Base-by-base conservation (phyloP, 495 filamentous ascomycete species). In the Usnea hakonensis region DNA sequence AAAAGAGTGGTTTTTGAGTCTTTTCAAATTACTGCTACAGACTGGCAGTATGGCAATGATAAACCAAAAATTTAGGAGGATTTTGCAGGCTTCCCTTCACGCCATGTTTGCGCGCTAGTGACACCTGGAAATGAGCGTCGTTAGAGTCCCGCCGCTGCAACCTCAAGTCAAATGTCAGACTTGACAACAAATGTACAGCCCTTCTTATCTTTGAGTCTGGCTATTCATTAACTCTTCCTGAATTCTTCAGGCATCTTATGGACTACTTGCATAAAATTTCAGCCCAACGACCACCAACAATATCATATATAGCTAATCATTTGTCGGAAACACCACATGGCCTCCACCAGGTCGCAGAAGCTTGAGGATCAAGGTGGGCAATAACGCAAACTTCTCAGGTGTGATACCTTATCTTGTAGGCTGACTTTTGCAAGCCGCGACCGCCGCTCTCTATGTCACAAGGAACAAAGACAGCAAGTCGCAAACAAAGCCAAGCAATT, bases 371-470 rank as follows among this genome's bases (percentile, higher is more conserved):
- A 71, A 67, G 69, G 69, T 71, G 37, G 33, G 58, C 52, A 28
- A 6, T 8, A 14, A 43, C 32, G 32, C 26, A 35, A 3, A 50
- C 7, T 32, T 4, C 30, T 32, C 32, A 58, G 28, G 14, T 32
- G 55, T 32, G 17, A 7, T 36, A 2, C 19, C 17, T 2, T n/a
- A 9, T 28, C n/a, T 32, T 32, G n/a, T 14, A 52, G 17, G 30
- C 48, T 70, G 37, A 69, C n/a, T 46, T 59, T 13, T 43, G 9
- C 17, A 46, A 83, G 80, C 80, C 68, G 78, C 80, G 17, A 80
- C 79, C 16, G 80, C 80, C 68, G 80, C 80, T 16, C 70, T 82
- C 1, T 81, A 79, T 69, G 80, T 76, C 36, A 79, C 77, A 3
- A 73, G 76, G 60, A 73, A 74, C 19, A 71, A 76, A 72, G 73